Conservation (phyloP, 177 flowering plant species). For the Vitis hybrid region DNA sequence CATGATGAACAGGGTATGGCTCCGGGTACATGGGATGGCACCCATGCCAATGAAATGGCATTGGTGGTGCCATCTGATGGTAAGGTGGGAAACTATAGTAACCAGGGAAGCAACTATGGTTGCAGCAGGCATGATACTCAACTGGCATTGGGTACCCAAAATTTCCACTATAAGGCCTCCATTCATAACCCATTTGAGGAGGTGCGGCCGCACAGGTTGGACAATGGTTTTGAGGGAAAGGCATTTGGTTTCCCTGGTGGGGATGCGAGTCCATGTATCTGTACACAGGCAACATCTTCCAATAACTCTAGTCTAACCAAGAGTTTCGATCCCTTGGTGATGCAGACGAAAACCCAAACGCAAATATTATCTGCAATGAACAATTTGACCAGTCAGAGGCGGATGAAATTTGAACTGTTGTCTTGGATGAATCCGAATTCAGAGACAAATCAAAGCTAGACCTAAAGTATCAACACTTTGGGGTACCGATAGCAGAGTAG, state of each 20-base stretch:
- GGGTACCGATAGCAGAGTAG: too few relatives aligned
- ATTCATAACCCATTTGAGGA: slow-evolving; percentile 30
- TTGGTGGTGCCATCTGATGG: slow-evolving; percentile 22
- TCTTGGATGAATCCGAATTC: too few relatives aligned
- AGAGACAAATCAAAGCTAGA: too few relatives aligned
- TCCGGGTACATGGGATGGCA: slow-evolving; percentile 29
- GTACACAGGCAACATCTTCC: slow-evolving; percentile 35
- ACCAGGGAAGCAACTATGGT: slow-evolving; percentile 25
- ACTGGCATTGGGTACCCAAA: slow-evolving; percentile 31
- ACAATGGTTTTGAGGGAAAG: slow-evolving; percentile 15
- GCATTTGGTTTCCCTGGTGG: slow-evolving; percentile 22
- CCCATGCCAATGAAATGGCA: slow-evolving; percentile 22
- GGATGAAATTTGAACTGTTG: too few relatives aligned
- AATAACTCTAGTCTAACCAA: not conserved
- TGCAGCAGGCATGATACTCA: slow-evolving; percentile 40
- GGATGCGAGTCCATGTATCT: slow-evolving; percentile 33
- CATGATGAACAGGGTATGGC: slow-evolving; percentile 23
- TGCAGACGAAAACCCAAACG: too few relatives aligned
- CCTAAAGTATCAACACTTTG: too few relatives aligned
- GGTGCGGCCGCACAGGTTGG: slow-evolving; percentile 29
- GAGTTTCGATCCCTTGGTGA: too few relatives aligned
- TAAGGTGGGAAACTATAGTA: slow-evolving; percentile 33
- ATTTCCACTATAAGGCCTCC: slow-evolving; percentile 32
- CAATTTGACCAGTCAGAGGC: too few relatives aligned
- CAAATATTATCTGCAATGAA: too few relatives aligned